Evolutionary conservation across 176 grass and related monocot species (phyloP), one percentile per base, ranked within the genome.

Genomic region (Lolium perenne): DNA sequence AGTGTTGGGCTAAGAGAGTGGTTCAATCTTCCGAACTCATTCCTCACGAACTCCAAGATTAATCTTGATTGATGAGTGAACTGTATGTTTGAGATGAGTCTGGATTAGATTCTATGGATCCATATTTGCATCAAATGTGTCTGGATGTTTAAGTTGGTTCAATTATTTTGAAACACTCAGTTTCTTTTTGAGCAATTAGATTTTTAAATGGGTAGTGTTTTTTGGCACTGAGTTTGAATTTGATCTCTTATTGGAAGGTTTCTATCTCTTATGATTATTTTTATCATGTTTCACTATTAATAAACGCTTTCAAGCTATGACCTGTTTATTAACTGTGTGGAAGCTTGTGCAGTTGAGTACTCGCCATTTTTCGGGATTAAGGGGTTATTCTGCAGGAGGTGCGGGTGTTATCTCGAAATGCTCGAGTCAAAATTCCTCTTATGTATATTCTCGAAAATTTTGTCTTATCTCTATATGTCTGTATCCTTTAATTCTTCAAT

Each of bases 231-330:
- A 38, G 7, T 29, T 29, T 29, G 26, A 29, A 29, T 80, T 41
- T 78, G 54, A 79, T 38, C 54, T 40, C 15, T 4, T 71, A 38
- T 70, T 10, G 16, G 61, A 47, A 61, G 11, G 9, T 38, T 59
- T 20, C 38, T 32, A 32, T 62, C 15, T 23, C 10, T 2, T 82
- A 23, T 76, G 16, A 26, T 61, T 69, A 6, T 29, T 29, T 54
- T 53, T 3, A 61, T 82, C 81, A 47, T 53, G 59, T 41, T 8
- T 90, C 25, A 38, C 54, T 85, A 76, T 62, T 70, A 35, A 4
- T n/a, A 65, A 82, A 23, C 57, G 20, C n/a, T 87, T 29, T 29
- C 26, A 29, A 29, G 26, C 26, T 29, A 29, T 29, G 26, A 29
- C 26, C 26, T 29, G 26, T 29, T 29, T 29, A 29, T 29, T 29